Conservation (phyloP, 371 early-diverging fungal species). For the Funneliformis caledonium region DNA sequence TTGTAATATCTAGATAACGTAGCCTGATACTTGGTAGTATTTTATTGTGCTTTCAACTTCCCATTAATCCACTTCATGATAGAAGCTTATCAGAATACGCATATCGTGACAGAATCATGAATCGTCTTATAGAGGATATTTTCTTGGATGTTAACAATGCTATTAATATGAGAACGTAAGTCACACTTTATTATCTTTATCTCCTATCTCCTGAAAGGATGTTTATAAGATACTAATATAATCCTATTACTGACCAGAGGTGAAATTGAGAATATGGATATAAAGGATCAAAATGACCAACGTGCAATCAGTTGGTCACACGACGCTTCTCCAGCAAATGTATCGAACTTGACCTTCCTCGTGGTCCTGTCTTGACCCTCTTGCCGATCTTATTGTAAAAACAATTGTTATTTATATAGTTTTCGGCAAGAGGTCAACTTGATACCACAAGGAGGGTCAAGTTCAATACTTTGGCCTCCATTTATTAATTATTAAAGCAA, state of each 20-base stretch:
- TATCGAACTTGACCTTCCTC: no score
- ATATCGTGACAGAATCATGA: background rate
- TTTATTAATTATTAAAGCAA: no score
- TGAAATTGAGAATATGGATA: background rate
- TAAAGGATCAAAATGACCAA: background rate
- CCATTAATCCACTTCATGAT: constrained; percentile 6
- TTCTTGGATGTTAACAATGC: constrained; percentile 16
- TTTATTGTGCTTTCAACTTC: constrained; percentile 11
- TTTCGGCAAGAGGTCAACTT: no score
- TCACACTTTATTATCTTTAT: no score
- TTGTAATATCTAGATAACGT: background rate
- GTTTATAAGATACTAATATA: constrained; percentile 7
- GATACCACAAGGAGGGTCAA: no score
- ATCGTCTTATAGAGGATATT: constrained; percentile 13
- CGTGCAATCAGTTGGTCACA: no score
- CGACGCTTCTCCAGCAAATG: no score
- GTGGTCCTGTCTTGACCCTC: no score
- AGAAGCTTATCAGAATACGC: background rate
- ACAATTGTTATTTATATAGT: no score
- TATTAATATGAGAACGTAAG: background rate
- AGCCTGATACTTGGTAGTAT: background rate
- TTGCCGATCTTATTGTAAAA: no score
- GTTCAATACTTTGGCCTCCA: no score
- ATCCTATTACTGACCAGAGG: background rate
- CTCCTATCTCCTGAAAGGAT: no score